These are phyloP conservation scores for Schizonepeta tenuifolia DNA, from an alignment of 257 asterid genomes.

Conservation along the genomic window DNA sequence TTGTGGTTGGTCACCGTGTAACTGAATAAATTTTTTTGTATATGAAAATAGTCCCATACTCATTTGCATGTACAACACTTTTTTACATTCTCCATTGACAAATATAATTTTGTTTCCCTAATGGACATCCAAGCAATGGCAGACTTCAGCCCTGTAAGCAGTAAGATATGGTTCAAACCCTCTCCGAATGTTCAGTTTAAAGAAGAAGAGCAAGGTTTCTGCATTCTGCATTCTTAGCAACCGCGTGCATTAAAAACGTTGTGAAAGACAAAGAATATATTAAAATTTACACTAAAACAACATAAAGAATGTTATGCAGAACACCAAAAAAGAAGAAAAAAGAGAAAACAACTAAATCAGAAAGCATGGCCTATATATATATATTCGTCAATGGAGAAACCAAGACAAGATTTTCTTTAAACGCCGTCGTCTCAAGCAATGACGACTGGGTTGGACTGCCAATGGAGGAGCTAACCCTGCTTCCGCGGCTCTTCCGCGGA, in stretches of 20 bases:
- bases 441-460: conserved; percentile 39
- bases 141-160: no score
- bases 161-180: no score
- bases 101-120: not conserved
- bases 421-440: conserved; percentile 31
- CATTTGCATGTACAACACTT: no score
- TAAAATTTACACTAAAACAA: conserved; percentile 10
- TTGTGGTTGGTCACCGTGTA: no score
- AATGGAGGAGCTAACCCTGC: conserved; percentile 43
- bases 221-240: not conserved
- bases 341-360: not conserved
- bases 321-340: not conserved
- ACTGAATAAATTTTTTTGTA: no score
- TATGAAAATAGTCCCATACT: no score
- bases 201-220: not conserved
- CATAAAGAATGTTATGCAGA: not conserved
- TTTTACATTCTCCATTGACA: not conserved
- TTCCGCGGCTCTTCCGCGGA: conserved; percentile 13
- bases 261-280: conserved; percentile 9
- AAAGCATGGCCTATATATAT: not conserved
- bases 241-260: not conserved
- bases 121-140: no score
- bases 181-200: no score
- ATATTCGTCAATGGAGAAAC: not conserved
- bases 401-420: not conserved